phyloP scores from a whole-genome alignment of 2,329 filamentous ascomycete genomes.

The Falciphora oryzae region DNA sequence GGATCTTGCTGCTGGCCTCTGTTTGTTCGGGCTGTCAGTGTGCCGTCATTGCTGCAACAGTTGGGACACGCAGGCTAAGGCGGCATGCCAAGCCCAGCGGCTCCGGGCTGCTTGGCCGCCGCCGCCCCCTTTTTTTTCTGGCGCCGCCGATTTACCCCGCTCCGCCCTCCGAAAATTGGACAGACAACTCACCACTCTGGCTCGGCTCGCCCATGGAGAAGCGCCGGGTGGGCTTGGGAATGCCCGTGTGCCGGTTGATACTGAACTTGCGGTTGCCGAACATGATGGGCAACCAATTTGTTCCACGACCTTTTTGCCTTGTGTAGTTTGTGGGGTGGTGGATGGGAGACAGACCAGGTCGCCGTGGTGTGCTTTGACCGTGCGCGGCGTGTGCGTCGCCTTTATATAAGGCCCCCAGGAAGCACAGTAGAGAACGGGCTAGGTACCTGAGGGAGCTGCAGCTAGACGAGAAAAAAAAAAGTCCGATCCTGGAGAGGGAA shows the following conservation, averaged over 20 bases:
- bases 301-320: too few species aligned
- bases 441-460: background rate
- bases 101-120: background rate
- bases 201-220: conserved; percentile 56
- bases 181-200: conserved; percentile 41
- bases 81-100: background rate
- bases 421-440: too few species aligned
- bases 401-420: too few species aligned
- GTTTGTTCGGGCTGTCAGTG: conserved; percentile 11
- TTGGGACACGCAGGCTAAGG: background rate
- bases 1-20: conserved; percentile 80
- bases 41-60: background rate
- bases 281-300: conserved; percentile 29
- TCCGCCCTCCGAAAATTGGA: background rate
- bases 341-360: background rate
- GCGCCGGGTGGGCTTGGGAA: conserved; percentile 49
- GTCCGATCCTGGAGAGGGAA: background rate
- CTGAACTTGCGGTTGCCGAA: conserved; percentile 58
- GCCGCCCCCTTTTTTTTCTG: background rate
- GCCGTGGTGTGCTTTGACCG: background rate
- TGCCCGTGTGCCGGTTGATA: conserved; percentile 60
- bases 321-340: background rate
- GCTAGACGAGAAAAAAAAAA: too few species aligned
- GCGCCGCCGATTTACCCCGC: background rate
- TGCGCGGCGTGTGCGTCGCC: too few species aligned